Evolutionary conservation across 2,329 filamentous ascomycete species (phyloP).

Genomic region (Fusarium sp.): DNA sequence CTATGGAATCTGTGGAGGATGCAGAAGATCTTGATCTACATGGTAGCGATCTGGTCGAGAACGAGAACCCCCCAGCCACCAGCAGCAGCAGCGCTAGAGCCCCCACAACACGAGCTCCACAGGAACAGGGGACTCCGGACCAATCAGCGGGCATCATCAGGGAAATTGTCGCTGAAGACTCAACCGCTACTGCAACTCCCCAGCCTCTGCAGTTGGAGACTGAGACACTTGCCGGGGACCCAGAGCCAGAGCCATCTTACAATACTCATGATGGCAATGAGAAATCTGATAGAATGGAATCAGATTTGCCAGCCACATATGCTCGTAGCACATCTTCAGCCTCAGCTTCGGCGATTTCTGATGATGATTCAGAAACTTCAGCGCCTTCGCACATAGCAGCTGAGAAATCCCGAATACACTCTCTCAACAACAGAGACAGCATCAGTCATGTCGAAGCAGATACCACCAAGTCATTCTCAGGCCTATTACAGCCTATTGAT

Average conservation of each 20-base stretch:
- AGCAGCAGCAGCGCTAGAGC: slow-evolving; percentile 6
- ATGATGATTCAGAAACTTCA: slow-evolving; percentile 12
- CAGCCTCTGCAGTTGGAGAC: slow-evolving; percentile 20
- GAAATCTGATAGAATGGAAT: slow-evolving; percentile 24
- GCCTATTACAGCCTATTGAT: slow-evolving; percentile 10
- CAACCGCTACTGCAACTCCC: slow-evolving; percentile 8
- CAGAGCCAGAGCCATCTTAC: slow-evolving; percentile 4
- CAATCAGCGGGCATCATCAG: slow-evolving; percentile 21
- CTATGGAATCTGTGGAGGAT: slow-evolving; percentile 24
- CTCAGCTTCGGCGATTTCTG: slow-evolving; percentile 11
- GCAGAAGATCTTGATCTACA: slow-evolving; percentile 3
- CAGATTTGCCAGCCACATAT: slow-evolving; percentile 9
- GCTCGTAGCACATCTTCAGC: slow-evolving; percentile 15
- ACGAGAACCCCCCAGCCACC: slow-evolving; percentile 2
- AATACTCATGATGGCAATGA: slow-evolving; percentile 25
- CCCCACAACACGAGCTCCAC: slow-evolving; percentile 8
- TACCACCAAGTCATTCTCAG: background rate
- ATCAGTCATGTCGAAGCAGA: background rate
- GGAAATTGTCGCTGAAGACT: slow-evolving; percentile 6
- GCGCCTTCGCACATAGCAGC: slow-evolving; percentile 5
- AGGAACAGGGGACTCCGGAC: slow-evolving; percentile 10
- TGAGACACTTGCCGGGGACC: slow-evolving; percentile 9
- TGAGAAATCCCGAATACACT: background rate
- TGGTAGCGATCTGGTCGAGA: background rate
- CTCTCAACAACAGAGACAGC: background rate